These are phyloP conservation scores for Hevea brasiliensis DNA, from an alignment of 345 rosid species.

Conservation along the genomic window DNA sequence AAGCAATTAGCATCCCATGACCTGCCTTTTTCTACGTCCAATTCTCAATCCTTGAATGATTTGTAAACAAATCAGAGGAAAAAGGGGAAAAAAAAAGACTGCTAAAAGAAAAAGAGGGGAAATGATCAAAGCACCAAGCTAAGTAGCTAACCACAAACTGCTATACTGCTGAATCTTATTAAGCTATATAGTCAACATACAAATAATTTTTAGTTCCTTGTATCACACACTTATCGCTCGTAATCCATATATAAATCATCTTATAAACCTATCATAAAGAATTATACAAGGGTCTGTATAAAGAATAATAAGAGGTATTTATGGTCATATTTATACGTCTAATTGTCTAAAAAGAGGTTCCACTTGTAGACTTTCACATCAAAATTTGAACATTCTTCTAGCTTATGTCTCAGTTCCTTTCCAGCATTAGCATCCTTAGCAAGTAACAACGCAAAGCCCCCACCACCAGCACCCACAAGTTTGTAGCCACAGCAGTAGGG, in stretches of 20 bases:
- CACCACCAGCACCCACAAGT: conserved; percentile 98
- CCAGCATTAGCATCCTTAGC: conserved; percentile 58
- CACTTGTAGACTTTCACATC: conserved; percentile 64
- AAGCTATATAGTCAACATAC: neutral
- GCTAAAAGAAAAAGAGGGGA: too few species aligned
- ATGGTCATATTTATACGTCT: neutral
- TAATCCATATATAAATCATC: neutral
- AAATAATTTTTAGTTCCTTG: neutral
- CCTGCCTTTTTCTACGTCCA: neutral
- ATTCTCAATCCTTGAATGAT: too few species aligned
- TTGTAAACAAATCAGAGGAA: too few species aligned
- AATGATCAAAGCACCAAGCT: too few species aligned
- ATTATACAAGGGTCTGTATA: neutral
- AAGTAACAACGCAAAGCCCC: conserved; percentile 79
- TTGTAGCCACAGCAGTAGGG: conserved; percentile 88
- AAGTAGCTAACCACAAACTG: neutral
- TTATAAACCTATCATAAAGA: neutral
- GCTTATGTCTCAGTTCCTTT: conserved; percentile 44
- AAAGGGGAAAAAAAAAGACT: too few species aligned
- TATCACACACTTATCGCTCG: neutral
- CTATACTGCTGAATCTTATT: neutral
- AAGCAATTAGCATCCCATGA: neutral
- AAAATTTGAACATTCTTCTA: conserved; percentile 49
- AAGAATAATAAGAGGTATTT: neutral
- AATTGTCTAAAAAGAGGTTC: conserved; percentile 41